Base-by-base conservation (phyloP, 371 early-diverging fungal species). In the Syncephalastrum contaminatum region DNA sequence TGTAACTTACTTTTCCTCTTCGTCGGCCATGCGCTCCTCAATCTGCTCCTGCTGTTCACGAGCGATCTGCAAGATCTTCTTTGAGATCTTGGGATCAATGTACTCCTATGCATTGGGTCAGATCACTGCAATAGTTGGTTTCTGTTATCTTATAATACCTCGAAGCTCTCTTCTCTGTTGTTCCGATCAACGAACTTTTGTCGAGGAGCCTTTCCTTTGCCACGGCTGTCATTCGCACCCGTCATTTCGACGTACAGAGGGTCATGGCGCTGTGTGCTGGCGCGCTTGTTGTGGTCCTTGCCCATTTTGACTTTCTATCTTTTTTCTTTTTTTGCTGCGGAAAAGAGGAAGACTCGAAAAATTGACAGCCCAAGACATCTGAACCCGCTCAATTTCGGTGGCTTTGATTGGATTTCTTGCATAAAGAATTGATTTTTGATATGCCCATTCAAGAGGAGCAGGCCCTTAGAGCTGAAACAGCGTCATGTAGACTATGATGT, bases 31-130 rank as follows among this genome's bases (percentile, higher is more conserved):
- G 16, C 51, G 70, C 58, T 59, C 70, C 55, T 83, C 86, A 13
- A 94, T 68, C 73, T 98, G 96, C 36, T 90, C 88, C 77, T 96
- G 97, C 77, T 98, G 97, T 64, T 89, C 87, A 69, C 85, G 78
- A 22, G 93, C 95, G 52, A 94, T 84, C 64, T 87, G 70, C 58
- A 98, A 68, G 75, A 98, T 93, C 66, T 90, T 92, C 62, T 82
- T 81, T 6, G 97, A 95, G 27, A 92, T 81, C 67, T 93, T 95
- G 47, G 91, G 80, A 62, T 96, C 97, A 27, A 97, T 81, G 58
- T 88, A 88, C 59, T 85, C 85, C 83, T 87, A 58, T 22, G 20
- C 5, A 14, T 41, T 16, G 12, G 15, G 44, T 46, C 44, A 20
- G 25, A 24, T 46, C 44, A 46, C 7, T 44, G 18, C 55, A 51